Base-by-base conservation (phyloP, 192 early-diverging fungal species). In the Podila epigama region DNA sequence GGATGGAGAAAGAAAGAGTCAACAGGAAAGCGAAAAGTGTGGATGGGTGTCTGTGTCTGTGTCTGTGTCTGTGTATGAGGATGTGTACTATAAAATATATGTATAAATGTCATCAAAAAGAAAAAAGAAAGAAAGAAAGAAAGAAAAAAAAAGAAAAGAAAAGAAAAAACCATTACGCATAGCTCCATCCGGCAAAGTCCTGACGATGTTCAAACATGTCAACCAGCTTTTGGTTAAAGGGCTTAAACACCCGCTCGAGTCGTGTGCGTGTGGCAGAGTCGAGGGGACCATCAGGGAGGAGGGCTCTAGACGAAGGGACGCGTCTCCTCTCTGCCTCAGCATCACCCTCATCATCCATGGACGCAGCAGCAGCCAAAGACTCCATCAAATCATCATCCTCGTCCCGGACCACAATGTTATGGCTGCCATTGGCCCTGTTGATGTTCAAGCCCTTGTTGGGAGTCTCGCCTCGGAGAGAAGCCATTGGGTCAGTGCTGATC, bases 121-220 rank as follows among this genome's bases (percentile, higher is more conserved):
- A n/a, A n/a, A n/a, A n/a, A n/a, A n/a, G n/a, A n/a, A n/a, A n/a
- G n/a, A n/a, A n/a, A n/a, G n/a, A n/a, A n/a, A n/a, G n/a, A n/a
- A n/a, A n/a, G n/a, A n/a, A n/a, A n/a, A n/a, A n/a, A n/a, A n/a
- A n/a, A n/a, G n/a, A n/a, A n/a, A n/a, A n/a, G n/a, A n/a, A n/a
- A n/a, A n/a, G n/a, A n/a, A n/a, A n/a, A n/a, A n/a, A n/a, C n/a
- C n/a, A 27, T 25, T 40, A 27, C 29, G 83, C 81, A 51, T 85
- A 85, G 37, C 81, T 75, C 84, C 84, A 85, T 56, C 71, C 78
- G 13, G 58, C 60, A 66, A 85, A 85, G 37, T 83, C 68, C 27
- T 83, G 72, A 11, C 69, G 66, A 51, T 66, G 59, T 40, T 85
- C 84, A 70, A 85, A 83, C 70, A 83, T 78, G 36, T 81, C 79